Evolutionary conservation across 768 basidiomycete species (phyloP), one percentile per base, ranked within the genome.

Genomic region (Trametopsis cervina): DNA sequence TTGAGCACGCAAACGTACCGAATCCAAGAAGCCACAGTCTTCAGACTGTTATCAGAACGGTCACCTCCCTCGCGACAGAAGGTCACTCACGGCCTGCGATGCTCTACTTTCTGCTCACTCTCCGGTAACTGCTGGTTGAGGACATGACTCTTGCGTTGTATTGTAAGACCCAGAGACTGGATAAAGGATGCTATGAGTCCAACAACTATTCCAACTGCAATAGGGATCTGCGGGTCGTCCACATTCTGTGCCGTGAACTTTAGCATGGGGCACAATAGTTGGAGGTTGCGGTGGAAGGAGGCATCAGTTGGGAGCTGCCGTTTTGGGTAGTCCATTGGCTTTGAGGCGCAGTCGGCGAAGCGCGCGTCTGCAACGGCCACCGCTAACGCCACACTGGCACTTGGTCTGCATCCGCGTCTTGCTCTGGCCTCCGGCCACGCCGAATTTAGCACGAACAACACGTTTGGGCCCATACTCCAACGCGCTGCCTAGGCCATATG

Each of bases 71-170:
- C 33, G 25, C 23, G 45, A 49, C 25, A 45, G 3, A 47, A 53
- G 46, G 47, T 36, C 25, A 77, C 77, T 69, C 63, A 89, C 80
- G 93, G 92, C 60, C 92, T 75, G 35, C 79, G 77, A 61, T 87
- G 80, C 58, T 93, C 90, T 21, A 78, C 74, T 49, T 74, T 74
- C 60, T 81, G 81, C 43, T 78, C 65, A 20, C 74, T 61, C 45
- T 79, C 73, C 2, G 90, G 89, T 10, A 85, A 72, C 2, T 69
- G 65, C 56, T 90, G 86, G 60, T 94, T 89, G 42, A 83, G 68
- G 42, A 95, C 77, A 74, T 97, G 93, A 56, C 88, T 90, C 71
- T 94, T 92, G 51, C 93, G 82, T 63, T 95, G 93, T 47, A 97
- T 82, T 21, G 93, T 94, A 36, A 97, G 75, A 17, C 92, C 92